Conservation (phyloP, 768 basidiomycete species). For the Termitomyces sp. region DNA sequence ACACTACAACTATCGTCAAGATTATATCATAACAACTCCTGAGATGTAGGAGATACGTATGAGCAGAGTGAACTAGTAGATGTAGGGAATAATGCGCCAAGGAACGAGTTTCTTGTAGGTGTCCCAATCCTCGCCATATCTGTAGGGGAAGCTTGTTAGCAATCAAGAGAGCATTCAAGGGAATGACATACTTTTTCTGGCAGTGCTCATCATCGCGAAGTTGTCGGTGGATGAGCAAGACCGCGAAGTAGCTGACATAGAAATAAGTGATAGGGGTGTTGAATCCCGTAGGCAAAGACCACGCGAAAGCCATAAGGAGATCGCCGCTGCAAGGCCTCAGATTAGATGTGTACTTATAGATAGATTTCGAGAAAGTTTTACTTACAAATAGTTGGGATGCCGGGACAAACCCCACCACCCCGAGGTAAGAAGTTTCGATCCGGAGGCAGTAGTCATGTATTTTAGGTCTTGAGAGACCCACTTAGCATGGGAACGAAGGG, state of each 20-base stretch:
- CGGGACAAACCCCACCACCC: constrained; percentile 97
- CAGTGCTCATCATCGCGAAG: constrained; percentile 90
- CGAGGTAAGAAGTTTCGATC: constrained; percentile 87
- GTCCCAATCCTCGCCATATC: constrained; percentile 93
- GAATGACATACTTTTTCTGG: constrained; percentile 66
- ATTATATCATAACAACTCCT: neutral
- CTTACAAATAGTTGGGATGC: constrained; percentile 89
- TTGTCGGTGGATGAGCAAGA: constrained; percentile 90
- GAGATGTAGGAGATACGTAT: neutral
- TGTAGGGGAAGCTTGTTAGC: constrained; percentile 25
- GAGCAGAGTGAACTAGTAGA: constrained; percentile 45
- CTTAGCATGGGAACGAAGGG: neutral
- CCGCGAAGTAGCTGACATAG: constrained; percentile 84
- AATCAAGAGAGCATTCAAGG: neutral
- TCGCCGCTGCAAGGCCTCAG: constrained; percentile 8
- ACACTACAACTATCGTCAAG: neutral
- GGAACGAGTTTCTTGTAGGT: constrained; percentile 86
- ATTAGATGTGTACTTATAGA: neutral
- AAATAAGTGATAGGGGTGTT: constrained; percentile 94
- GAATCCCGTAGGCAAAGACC: constrained; percentile 93
- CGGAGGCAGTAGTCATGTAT: constrained; percentile 56
- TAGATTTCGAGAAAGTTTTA: constrained; percentile 5
- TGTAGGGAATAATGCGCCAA: constrained; percentile 81
- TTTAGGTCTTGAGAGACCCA: constrained; percentile 11
- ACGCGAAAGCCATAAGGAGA: constrained; percentile 84